Evolutionary conservation across 177 flowering plant genomes (phyloP).

Genomic region (Vitis hybrid): DNA sequence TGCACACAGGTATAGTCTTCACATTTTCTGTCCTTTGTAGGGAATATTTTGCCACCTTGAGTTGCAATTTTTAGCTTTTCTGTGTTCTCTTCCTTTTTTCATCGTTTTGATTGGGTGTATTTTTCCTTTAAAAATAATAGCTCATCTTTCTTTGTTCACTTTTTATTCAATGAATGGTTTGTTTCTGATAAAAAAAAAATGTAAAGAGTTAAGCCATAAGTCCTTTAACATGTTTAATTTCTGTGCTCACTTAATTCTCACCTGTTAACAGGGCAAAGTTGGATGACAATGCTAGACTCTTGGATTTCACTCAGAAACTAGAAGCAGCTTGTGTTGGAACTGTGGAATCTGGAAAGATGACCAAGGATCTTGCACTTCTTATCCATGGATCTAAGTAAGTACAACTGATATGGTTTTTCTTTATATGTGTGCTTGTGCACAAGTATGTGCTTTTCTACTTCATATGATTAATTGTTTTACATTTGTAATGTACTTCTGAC

Average conservation of each 20-base stretch:
- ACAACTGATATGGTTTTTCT: not conserved
- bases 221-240: too few relatives aligned
- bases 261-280: conserved; percentile 61
- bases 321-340: conserved; percentile 74
- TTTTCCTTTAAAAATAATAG: too few relatives aligned
- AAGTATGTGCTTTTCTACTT: not conserved
- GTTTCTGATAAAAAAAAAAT: too few relatives aligned
- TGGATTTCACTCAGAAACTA: conserved; percentile 71
- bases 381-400: conserved; percentile 85
- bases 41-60: too few relatives aligned
- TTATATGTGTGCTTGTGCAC: not conserved
- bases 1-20: conserved; percentile 72
- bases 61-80: too few relatives aligned
- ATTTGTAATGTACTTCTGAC: not conserved
- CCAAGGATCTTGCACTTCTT: conserved; percentile 94
- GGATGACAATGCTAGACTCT: conserved; percentile 62
- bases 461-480: not conserved
- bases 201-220: too few relatives aligned
- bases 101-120: not conserved
- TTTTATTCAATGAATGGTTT: too few relatives aligned
- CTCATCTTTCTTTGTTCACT: not conserved
- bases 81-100: not conserved
- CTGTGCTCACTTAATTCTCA: not conserved
- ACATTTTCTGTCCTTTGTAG: not conserved
- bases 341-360: conserved; percentile 94